Evolutionary conservation across 2,329 filamentous ascomycete genomes (phyloP).

Genomic region (Botrytis hyacinthi): DNA sequence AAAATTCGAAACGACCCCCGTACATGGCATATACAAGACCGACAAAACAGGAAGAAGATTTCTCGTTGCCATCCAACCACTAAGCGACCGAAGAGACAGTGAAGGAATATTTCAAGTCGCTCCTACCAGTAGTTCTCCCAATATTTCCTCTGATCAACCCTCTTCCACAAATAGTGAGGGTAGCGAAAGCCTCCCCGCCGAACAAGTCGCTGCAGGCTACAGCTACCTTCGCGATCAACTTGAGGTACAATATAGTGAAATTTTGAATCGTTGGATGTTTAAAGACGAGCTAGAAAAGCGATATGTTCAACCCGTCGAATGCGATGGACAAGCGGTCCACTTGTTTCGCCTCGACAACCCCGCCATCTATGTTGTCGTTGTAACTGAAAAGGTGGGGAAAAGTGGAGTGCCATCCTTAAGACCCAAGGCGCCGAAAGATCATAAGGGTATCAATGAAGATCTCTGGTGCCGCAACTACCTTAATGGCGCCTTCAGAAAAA

Average conservation of each 20-base stretch:
- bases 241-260: slow-evolving; percentile 21
- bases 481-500: neutral
- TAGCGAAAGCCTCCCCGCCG: neutral
- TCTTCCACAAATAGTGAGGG: too few species aligned
- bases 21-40: slow-evolving; percentile 27
- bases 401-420: neutral
- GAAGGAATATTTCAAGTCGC: slow-evolving; percentile 20
- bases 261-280: slow-evolving; percentile 26
- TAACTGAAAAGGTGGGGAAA: slow-evolving; percentile 1
- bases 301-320: neutral
- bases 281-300: slow-evolving; percentile 23
- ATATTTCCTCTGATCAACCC: neutral
- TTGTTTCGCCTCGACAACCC: slow-evolving; percentile 5
- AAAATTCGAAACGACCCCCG: slow-evolving; percentile 11
- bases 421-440: neutral
- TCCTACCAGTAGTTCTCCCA: neutral
- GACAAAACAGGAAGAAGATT: neutral
- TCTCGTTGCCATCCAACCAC: slow-evolving; percentile 12
- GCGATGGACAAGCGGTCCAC: neutral
- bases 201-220: slow-evolving; percentile 22
- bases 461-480: neutral
- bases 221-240: slow-evolving; percentile 22
- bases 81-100: slow-evolving; percentile 18
- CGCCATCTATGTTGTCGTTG: neutral
- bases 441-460: slow-evolving; percentile 11